Evolutionary conservation across 108 stramenopile species (phyloP).

Genomic region (Pseudonitzschia pungens): DNA sequence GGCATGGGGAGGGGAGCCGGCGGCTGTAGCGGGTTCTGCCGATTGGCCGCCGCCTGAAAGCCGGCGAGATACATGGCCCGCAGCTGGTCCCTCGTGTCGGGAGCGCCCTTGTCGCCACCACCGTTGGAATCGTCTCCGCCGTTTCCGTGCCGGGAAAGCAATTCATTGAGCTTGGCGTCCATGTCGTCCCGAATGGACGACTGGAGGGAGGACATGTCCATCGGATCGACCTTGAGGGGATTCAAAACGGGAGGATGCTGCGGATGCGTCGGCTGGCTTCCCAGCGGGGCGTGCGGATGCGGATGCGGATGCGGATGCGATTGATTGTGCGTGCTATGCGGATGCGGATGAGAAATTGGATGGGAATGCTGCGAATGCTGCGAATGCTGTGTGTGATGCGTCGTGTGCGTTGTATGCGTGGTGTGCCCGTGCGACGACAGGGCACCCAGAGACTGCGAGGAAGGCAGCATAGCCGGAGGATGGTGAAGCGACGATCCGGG

Average conservation of each 20-base stretch:
- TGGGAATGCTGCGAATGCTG: no score
- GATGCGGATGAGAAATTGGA: no score
- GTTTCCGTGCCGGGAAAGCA: conserved; percentile 16
- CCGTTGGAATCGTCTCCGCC: not conserved
- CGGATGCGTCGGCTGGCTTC: not conserved
- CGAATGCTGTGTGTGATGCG: no score
- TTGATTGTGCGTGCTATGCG: no score
- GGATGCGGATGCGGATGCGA: no score
- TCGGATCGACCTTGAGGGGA: conserved; percentile 15
- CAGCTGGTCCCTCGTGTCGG: conserved; percentile 51
- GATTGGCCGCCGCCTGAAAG: conserved; percentile 66
- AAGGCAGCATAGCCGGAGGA: not conserved
- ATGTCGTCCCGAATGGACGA: conserved; percentile 50
- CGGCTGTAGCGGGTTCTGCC: conserved; percentile 26
- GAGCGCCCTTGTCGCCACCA: not conserved
- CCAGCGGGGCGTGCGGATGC: not conserved
- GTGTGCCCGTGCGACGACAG: not conserved
- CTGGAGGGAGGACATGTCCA: conserved; percentile 52
- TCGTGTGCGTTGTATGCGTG: no score
- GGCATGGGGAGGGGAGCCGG: conserved; percentile 9
- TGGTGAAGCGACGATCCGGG: not conserved
- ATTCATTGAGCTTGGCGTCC: conserved; percentile 43
- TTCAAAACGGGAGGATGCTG: not conserved
- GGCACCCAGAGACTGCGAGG: not conserved
- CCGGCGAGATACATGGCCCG: conserved; percentile 87